Evolutionary conservation across 1,284 basidiomycete genomes (phyloP), one percentile per base, ranked within the genome.

Genomic region (Moesziomyces aphidis): DNA sequence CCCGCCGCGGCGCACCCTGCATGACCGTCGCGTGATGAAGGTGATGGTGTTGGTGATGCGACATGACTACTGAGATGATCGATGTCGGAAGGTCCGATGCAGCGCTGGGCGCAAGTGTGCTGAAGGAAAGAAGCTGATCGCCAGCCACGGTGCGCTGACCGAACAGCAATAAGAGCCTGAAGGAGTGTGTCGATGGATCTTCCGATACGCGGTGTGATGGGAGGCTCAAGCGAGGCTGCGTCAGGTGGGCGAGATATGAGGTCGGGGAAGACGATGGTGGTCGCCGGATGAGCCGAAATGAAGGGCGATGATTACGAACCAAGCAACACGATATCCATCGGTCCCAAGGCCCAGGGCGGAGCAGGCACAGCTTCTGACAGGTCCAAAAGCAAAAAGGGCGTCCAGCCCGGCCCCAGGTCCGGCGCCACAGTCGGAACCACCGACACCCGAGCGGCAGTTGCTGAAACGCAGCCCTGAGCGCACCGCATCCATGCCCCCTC

Each of bases 1-100:
- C 51, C 34, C 51, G 56, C 28, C n/a, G 51, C 42, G 42, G 15
- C 11, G 46, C 55, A 21, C 24, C 34, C 22, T 49, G 48, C 22
- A 42, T 24, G 34, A n/a, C 21, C 4, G 4, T 23, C 6, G 50
- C 42, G 55, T 58, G 51, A 46, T 49, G 45, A 34, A 11, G 31
- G 31, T 34, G 31, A 13, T 34, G 31, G 13, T 34, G 31, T 13
- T 11, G 31, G 10, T 34, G 31, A 43, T 58, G 57, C 5, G 61
- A 31, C 61, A 64, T 64, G 52, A 15, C 17, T 19, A 19, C 1
- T 19, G 17, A n/a, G 6, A 0, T 5, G 39, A 42, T 42, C 39
- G 39, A 42, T 42, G 39, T 7, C 39, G 17, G 13, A 19, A 19
- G 39, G 17, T 4, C 39, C 17, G 39, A 42, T 1, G 17, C 15